These are phyloP conservation scores for Tylopilus sp. DNA, from an alignment of 1,284 basidiomycete genomes.

Conservation along the genomic window DNA sequence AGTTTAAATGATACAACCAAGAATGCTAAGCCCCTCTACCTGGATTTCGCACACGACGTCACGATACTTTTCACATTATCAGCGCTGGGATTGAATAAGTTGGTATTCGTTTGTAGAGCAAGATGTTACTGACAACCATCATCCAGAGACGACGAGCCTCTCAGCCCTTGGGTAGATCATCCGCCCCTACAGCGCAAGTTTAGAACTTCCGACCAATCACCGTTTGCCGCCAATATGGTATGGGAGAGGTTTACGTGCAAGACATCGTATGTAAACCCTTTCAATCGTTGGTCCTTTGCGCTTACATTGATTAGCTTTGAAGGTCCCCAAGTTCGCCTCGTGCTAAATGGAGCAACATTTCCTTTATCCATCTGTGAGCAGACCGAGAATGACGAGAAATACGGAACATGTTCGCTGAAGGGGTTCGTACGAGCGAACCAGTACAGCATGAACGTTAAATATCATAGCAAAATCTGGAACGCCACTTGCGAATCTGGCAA, in stretches of 20 bases:
- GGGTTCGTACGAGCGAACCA: conserved; percentile 38
- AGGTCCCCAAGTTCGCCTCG: conserved; percentile 44
- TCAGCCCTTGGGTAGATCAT: conserved; percentile 28
- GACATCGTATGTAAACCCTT: conserved; percentile 28
- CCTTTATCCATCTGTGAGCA: conserved; percentile 39
- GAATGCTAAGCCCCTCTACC: conserved; percentile 37
- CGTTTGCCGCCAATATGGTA: conserved; percentile 47
- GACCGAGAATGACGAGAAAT: conserved; percentile 28
- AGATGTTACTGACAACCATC: neutral
- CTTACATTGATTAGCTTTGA: conserved; percentile 11
- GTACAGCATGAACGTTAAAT: conserved; percentile 29
- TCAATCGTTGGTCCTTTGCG: neutral
- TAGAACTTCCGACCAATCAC: conserved; percentile 35
- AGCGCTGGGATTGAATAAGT: conserved; percentile 45
- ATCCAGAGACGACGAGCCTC: conserved; percentile 35
- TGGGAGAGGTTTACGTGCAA: conserved; percentile 48
- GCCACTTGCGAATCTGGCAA: conserved; percentile 43
- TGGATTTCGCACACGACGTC: conserved; percentile 52
- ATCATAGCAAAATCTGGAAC: conserved; percentile 40
- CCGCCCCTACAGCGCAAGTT: conserved; percentile 37
- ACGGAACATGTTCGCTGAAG: conserved; percentile 44
- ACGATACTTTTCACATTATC: conserved; percentile 47
- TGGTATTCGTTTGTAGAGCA: neutral
- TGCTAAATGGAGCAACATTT: conserved; percentile 44
- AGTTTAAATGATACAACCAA: conserved; percentile 40